Evolutionary conservation across 768 basidiomycete genomes (phyloP), one percentile per base, ranked within the genome.

Genomic region (Cystofilobasidium bisporidii): DNA sequence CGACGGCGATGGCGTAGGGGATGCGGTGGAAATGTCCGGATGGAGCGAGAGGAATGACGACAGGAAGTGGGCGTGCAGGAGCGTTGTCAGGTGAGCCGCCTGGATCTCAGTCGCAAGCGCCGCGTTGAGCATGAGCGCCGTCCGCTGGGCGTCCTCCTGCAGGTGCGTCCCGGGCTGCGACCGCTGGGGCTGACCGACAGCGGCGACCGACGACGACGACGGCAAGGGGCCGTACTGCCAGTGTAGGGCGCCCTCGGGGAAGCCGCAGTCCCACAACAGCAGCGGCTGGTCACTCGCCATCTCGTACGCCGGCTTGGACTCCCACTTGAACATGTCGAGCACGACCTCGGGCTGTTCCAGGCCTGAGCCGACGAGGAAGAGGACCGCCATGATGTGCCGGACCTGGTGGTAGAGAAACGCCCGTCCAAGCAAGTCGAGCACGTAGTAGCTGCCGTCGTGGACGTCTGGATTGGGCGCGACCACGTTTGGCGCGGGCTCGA

Each of bases 381-480:
- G 81, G 60, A 94, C 76, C 2, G 88, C 89, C 83, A 96, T 87
- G 78, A 96, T 93, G 72, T 93, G 91, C 43, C 93, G 83, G 18
- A 96, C 93, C 80, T 96, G 93, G 77, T 98, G 91, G 77, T 92
- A 97, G 48, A 98, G 80, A 75, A 94, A 96, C 0, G 91, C 93
- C 0, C 81, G 85, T 0, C 93, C 93, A 28, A 87, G 79, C 45
- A 97, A 84, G 76, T 98, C 87, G 65, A 96, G 81, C 40, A 91
- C 88, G 71, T 85, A 84, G 61, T 56, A 68, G 10, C 30, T 32
- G 17, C 65, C 65, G 5, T 28, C 36, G 20, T 40, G 14, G 18
- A 26, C 22, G 2, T 12, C 12, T 2, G 40, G 55, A 1, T 36
- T 57, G 2, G 24, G 24, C 38, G 60, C 20, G n/a, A 41, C 10